phyloP scores from a whole-genome alignment of 2,329 filamentous ascomycete genomes.

The Aureobasidium sp. region DNA sequence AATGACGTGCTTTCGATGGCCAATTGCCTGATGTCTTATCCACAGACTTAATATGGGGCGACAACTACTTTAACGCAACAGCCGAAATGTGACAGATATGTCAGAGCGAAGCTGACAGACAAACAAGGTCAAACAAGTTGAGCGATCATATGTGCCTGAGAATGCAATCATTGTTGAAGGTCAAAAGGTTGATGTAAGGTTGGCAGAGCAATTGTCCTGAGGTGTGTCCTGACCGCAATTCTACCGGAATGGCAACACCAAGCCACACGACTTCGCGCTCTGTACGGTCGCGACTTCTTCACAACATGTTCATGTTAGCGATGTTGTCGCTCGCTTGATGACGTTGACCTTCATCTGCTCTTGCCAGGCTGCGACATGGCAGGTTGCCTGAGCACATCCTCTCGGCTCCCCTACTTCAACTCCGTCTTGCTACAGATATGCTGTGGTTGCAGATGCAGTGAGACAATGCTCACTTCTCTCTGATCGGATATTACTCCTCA shows the following conservation, averaged over 20 bases:
- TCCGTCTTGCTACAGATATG: background rate
- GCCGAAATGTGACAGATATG: background rate
- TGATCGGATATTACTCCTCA: background rate
- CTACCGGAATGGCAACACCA: background rate
- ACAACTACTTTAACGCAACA: background rate
- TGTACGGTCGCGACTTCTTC: background rate
- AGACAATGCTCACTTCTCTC: background rate
- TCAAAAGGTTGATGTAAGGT: background rate
- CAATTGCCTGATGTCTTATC: background rate
- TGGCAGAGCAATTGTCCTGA: background rate
- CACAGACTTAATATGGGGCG: background rate
- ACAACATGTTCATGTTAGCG: background rate
- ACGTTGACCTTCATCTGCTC: background rate
- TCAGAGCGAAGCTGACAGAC: background rate
- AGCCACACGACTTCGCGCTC: background rate
- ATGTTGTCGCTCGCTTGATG: background rate
- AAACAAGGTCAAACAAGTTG: background rate
- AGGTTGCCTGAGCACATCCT: background rate
- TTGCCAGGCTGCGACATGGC: background rate
- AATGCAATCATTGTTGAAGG: background rate
- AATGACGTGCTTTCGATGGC: background rate
- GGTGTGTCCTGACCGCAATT: background rate
- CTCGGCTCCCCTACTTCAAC: slow-evolving; percentile 1
- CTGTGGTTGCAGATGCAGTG: background rate
- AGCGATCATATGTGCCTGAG: background rate